Conservation (phyloP, 805 yeast genomes). For the Saturnispora mendoncae region DNA sequence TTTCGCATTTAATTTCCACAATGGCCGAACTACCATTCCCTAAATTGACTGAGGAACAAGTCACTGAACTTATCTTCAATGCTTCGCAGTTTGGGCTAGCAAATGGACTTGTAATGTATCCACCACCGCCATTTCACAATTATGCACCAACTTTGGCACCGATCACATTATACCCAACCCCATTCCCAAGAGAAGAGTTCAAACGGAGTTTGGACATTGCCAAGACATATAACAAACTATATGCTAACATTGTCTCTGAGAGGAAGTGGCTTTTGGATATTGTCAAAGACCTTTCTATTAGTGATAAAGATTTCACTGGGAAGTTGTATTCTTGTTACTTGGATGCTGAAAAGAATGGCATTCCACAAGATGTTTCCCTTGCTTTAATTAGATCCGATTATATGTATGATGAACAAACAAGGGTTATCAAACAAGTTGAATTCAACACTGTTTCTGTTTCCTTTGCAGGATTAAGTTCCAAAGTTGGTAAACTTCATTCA, state of each 20-base stretch:
- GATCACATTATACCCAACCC: slow-evolving; percentile 84
- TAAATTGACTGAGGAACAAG: slow-evolving; percentile 5
- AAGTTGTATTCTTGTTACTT: slow-evolving; percentile 55
- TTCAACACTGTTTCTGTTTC: slow-evolving; percentile 95
- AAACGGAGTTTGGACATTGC: slow-evolving; percentile 61
- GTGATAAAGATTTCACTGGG: slow-evolving; percentile 76
- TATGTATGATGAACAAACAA: slow-evolving; percentile 48
- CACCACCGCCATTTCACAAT: slow-evolving; percentile 39
- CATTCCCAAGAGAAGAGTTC: slow-evolving; percentile 64
- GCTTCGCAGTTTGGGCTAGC: slow-evolving; percentile 68
- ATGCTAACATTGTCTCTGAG: slow-evolving; percentile 55
- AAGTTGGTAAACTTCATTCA: slow-evolving; percentile 67
- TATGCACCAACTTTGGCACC: slow-evolving; percentile 64
- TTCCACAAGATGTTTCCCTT: slow-evolving; percentile 58
- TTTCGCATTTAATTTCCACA: neutral
- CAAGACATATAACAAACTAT: slow-evolving; percentile 59
- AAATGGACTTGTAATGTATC: slow-evolving; percentile 78
- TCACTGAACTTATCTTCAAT: slow-evolving; percentile 17
- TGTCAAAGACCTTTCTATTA: slow-evolving; percentile 43
- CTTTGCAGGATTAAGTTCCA: slow-evolving; percentile 82
- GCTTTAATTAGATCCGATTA: slow-evolving; percentile 91
- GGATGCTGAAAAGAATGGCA: slow-evolving; percentile 38
- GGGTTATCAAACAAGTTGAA: slow-evolving; percentile 81
- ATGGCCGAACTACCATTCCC: slow-evolving; percentile 15
- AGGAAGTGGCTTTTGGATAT: slow-evolving; percentile 55